phyloP scores from a whole-genome alignment of 1,284 basidiomycete species.

The Apiotrichum akiyoshidainum region DNA sequence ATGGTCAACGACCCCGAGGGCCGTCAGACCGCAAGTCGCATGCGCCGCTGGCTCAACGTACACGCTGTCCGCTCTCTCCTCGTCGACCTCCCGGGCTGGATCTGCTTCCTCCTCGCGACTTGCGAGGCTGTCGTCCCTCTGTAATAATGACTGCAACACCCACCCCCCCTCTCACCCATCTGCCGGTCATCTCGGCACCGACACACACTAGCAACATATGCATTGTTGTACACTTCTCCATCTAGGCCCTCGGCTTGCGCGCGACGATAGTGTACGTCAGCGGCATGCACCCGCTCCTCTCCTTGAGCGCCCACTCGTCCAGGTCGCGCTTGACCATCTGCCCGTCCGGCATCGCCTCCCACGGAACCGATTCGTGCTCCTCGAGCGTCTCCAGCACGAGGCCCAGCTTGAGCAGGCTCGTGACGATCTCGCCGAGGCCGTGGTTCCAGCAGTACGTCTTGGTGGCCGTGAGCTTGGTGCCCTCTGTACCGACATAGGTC shows the following conservation, averaged over 20 bases:
- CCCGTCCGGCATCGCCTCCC: constrained; percentile 5
- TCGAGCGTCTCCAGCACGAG: constrained; percentile 5
- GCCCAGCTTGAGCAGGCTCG: background rate
- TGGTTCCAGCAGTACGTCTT: constrained; percentile 11
- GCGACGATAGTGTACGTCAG: constrained; percentile 6
- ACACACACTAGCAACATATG: background rate
- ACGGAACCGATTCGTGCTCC: constrained; percentile 9
- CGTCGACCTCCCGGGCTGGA: background rate
- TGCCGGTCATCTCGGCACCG: too few relatives aligned
- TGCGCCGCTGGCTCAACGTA: background rate
- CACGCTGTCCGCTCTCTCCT: background rate
- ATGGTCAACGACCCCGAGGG: background rate
- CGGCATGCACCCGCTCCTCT: constrained; percentile 3
- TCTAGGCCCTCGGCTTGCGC: constrained; percentile 1
- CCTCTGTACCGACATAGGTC: constrained; percentile 2
- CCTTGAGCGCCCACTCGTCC: constrained; percentile 9
- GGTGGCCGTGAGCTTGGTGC: background rate
- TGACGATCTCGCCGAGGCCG: constrained; percentile 6
- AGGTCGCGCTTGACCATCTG: constrained; percentile 8
- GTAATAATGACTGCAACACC: background rate
- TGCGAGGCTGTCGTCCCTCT: background rate
- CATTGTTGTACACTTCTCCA: background rate
- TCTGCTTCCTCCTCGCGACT: background rate
- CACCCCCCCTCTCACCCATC: background rate
- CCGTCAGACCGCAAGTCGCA: background rate